Evolutionary conservation across 2,329 filamentous ascomycete species (phyloP), one percentile per base, ranked within the genome.

Genomic region (Nakataea oryzae): DNA sequence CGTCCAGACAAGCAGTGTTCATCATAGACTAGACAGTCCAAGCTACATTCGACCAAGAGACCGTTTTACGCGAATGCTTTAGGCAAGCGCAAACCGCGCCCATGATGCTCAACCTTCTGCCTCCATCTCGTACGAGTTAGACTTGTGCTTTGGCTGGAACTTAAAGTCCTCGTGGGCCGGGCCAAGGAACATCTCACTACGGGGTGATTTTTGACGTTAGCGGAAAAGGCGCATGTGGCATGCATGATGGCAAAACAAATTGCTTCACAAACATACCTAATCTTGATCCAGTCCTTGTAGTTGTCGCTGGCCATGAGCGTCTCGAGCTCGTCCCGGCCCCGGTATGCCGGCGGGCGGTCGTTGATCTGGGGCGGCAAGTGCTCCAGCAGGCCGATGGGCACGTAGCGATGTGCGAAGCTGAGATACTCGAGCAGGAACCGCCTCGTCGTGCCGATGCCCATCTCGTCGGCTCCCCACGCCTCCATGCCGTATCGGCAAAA

Each of bases 211-310:
- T 30, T 8, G 17, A 9, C 21, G 21, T 50, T n/a, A 50, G 41
- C 41, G 21, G n/a, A n/a, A 24, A 50, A 50, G 63, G 68, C 62
- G 3, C 28, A 24, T 67, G 65, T 17, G 13, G 41, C 21, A n/a
- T 17, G 14, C 3, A 64, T 34, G 11, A 55, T 14, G 13, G 59
- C 17, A 8, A 50, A n/a, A 6, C 14, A 54, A 54, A 21, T 9
- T 24, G 41, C 5, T n/a, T 3, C 26, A 26, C 57, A 41, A 21
- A 80, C 86, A 74, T 83, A 95, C 92, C 88, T 96, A 70, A 99
- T 96, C 79, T 96, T 97, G 74, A 99, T 92, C 95, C 95, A 99
- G 74, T 99, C 95, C 77, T 88, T 89, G 77, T 96, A 97, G 75
- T 97, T 92, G 66, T 86, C 85, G 75, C 92, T 97, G 17, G 87